phyloP scores from a whole-genome alignment of 192 early-diverging fungal species.

The Coemansia sp. region DNA sequence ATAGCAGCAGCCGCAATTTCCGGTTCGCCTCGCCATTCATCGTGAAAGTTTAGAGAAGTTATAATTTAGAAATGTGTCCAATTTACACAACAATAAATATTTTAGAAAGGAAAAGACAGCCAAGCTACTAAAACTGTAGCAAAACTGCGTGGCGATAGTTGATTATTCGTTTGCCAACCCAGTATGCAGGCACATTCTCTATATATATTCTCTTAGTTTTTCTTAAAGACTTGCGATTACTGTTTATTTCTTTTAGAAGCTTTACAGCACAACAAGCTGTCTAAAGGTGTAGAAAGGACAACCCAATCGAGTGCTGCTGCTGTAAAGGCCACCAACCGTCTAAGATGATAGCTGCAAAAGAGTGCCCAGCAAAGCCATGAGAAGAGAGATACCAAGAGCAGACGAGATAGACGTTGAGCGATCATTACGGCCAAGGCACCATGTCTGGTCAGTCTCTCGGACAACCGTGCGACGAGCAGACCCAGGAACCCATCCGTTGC shows the following conservation, averaged over 20 bases:
- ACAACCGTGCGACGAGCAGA: slow-evolving; percentile 36
- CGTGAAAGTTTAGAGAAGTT: slow-evolving; percentile 10
- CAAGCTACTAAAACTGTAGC: not conserved
- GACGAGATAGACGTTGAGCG: slow-evolving; percentile 17
- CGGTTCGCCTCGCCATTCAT: not conserved
- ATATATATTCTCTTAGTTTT: too few species aligned
- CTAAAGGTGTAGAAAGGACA: too few species aligned
- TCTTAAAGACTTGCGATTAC: too few species aligned
- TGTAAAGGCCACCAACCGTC: too few species aligned
- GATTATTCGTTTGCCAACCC: too few species aligned
- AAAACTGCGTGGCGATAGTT: too few species aligned
- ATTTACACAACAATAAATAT: not conserved
- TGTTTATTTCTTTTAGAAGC: too few species aligned
- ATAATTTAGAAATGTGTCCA: not conserved
- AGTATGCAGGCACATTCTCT: too few species aligned
- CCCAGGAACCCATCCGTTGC: slow-evolving; percentile 42
- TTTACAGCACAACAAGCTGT: not conserved
- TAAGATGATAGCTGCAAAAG: slow-evolving; percentile 24
- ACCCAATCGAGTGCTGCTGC: too few species aligned
- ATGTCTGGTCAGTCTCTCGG: slow-evolving; percentile 24
- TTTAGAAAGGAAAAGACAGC: not conserved
- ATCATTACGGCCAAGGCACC: slow-evolving; percentile 36
- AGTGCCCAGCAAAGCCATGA: slow-evolving; percentile 32
- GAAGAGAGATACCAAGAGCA: slow-evolving; percentile 19
- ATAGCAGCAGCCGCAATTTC: not conserved